Conservation (phyloP, 352 stramenopile genomes). For the Aphanomyces invadans region DNA sequence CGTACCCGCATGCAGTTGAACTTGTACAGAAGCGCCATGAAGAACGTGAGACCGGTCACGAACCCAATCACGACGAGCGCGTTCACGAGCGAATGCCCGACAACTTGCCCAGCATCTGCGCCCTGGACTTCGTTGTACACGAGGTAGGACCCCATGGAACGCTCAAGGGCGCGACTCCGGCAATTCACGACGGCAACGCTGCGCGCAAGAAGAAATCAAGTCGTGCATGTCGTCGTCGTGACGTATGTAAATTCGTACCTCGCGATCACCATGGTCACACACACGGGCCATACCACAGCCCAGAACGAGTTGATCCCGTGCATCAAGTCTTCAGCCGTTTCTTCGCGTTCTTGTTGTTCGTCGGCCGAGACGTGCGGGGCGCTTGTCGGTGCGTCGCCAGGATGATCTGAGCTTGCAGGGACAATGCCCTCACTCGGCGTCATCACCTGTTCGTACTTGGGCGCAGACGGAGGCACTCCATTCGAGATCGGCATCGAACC, state of each 20-base stretch:
- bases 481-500: neutral
- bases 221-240: neutral
- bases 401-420: neutral
- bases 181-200: conserved; percentile 82
- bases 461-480: neutral
- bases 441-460: conserved; percentile 5
- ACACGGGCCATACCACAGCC: conserved; percentile 75
- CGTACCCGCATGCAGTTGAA: conserved; percentile 76
- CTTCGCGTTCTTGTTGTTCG: conserved; percentile 24
- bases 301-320: conserved; percentile 85
- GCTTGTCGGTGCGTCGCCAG: neutral
- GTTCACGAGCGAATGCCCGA: conserved; percentile 78
- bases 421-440: neutral
- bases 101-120: conserved; percentile 2
- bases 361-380: neutral
- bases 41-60: conserved; percentile 79
- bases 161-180: conserved; percentile 59
- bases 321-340: conserved; percentile 63
- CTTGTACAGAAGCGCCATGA: conserved; percentile 86
- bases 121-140: conserved; percentile 61
- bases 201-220: neutral
- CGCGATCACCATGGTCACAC: conserved; percentile 71
- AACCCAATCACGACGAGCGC: conserved; percentile 83
- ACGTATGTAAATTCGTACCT: conserved; percentile 25
- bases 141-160: conserved; percentile 78